Evolutionary conservation across 805 yeast genomes (phyloP), one percentile per base, ranked within the genome.

Genomic region (Wickerhamomyces mucosus): DNA sequence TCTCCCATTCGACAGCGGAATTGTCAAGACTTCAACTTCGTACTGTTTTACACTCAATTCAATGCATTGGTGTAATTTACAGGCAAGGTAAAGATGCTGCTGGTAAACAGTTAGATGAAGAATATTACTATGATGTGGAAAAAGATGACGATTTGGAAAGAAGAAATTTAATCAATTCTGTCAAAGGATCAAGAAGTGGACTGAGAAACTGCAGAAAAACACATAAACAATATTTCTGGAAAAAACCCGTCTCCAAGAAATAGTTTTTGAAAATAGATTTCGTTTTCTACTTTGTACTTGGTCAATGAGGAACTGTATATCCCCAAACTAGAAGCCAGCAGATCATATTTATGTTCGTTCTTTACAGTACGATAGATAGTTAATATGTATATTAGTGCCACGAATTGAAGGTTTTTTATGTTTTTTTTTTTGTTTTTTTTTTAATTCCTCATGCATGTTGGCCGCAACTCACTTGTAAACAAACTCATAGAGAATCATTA

Each of bases 61-160:
- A 56, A 5, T 79, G 89, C 46, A 69, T 89, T 36, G 97, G 97
- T n/a, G 79, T 81, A 9, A 88, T 92, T 38, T 72, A 75, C 48
- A 78, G 97, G 55, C 67, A 70, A 36, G 96, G 96, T 29, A 88
- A 86, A 54, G 98, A 92, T 56, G 96, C 97, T 3, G 94, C 96
- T 3, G 98, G 97, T 9, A 85, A 86, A 54, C 83, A 82, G 4
- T 64, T 92, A 39, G 97, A 89, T 43, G 94, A 85, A 53, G 96
- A 92, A 53, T 92, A 84, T 51, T 92, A 86, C 55, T 92, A 92
- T 51, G 75, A 78, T 35, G 76, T 86, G 4, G 97, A 86, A 43
- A 69, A 75, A 28, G 98, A 92, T 55, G 51, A 58, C 22, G 95
- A 89, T 49, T 47, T 51, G 18, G 75, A 75, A 29, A 75, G 98